A percentile compares a stretch with the other conserved stretches of the same genome.
Evolutionary conservation across 2,329 filamentous ascomycete species (phyloP).

Genomic region (Cladosporium sp.): DNA sequence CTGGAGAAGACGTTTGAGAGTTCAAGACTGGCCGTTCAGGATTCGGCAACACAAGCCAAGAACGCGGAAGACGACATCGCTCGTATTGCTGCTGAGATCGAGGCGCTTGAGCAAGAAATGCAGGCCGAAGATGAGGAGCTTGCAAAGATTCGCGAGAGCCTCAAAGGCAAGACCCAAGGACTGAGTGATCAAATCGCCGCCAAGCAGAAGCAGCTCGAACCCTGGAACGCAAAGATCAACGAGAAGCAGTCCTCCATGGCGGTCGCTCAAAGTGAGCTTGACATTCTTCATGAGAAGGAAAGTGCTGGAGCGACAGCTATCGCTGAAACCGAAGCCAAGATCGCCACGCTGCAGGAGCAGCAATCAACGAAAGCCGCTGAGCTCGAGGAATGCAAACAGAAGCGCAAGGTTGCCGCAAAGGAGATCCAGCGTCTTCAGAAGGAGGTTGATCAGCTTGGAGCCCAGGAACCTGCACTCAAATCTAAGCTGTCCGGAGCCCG

Average conservation of each 20-base stretch:
- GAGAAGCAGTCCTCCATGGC: conserved; percentile 93
- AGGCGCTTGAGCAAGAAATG: conserved; percentile 73
- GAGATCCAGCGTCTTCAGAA: conserved; percentile 71
- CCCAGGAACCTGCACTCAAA: conserved; percentile 80
- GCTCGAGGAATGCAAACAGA: conserved; percentile 72
- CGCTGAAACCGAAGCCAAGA: conserved; percentile 79
- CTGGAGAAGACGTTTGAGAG: conserved; percentile 82
- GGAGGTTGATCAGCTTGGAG: conserved; percentile 70
- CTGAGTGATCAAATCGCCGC: conserved; percentile 89
- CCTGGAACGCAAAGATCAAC: conserved; percentile 96
- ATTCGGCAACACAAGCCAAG: conserved; percentile 76
- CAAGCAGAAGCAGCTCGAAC: conserved; percentile 92
- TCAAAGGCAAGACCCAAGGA: conserved; percentile 94
- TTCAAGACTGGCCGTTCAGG: conserved; percentile 71
- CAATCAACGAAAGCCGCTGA: conserved; percentile 71
- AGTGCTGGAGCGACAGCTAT: conserved; percentile 84
- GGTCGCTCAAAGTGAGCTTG: conserved; percentile 90
- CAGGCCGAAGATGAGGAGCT: conserved; percentile 80
- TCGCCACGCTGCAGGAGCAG: conserved; percentile 70
- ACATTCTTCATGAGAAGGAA: conserved; percentile 85
- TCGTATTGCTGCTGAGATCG: conserved; percentile 72
- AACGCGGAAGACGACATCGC: conserved; percentile 79
- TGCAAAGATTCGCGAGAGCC: conserved; percentile 74
- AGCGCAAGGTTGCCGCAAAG: conserved; percentile 72
- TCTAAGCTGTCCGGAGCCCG: conserved; percentile 84